Base-by-base conservation (phyloP, 495 filamentous ascomycete genomes). In the Daldinia loculata region DNA sequence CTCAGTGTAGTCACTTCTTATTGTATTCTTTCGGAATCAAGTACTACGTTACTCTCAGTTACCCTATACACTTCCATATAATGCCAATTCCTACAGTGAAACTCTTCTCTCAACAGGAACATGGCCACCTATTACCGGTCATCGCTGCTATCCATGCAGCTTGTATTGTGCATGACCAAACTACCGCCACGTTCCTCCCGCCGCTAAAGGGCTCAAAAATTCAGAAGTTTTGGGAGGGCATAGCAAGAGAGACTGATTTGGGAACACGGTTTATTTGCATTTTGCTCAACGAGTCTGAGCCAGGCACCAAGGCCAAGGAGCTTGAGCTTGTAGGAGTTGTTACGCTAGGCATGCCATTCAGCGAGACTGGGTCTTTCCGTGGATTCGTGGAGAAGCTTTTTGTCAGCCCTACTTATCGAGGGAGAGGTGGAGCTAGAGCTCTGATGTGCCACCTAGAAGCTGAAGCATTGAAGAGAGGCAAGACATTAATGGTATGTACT, bases 331-430 rank as follows among this genome's bases (percentile, higher is more conserved):
- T 59, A 11, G 81, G 80, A 0, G 43, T 81, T 39, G 80, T 77
- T 56, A 82, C 79, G 77, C 69, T 82, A 2, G 68, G 72, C 69
- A 70, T 80, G 29, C 69, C 75, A 12, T 53, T 69, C 76, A 34
- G 59, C 70, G 78, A 82, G 74, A 81, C 80, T 38, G 78, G 76
- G 5, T 66, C 72, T 9, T 80, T 80, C 43, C 68, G 78, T 30
- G 81, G 76, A 3, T 71, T 74, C 22, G 74, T 83, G 24, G 80
- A 82, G 59, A 77, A 80, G 45, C 74, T 83, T 11, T 69, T 82
- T 55, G 77, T 83, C 27, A 75, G 74, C 36, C 71, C 71, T 15
- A 63, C 63, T 34, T 72, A 63, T 41, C 75, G 80, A 12, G 41
- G 76, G 0, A 75, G 75, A 43, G 79, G 78, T 0, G 77, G 76